Evolutionary conservation across 306 rosid species (phyloP), one percentile per base, ranked within the genome.

Genomic region (Trifolium repens): DNA sequence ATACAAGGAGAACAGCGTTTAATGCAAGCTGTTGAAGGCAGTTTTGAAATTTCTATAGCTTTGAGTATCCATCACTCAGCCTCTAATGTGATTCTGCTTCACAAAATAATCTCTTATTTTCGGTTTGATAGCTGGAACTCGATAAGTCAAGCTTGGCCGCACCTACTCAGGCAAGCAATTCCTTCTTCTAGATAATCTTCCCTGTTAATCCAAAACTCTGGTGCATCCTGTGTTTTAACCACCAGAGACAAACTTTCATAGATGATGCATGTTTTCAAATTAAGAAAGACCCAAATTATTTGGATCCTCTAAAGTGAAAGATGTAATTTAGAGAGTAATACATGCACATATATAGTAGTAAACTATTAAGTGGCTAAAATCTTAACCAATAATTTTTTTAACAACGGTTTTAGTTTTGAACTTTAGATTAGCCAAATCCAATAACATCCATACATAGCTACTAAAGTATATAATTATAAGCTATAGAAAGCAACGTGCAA

Each of bases 111-210:
- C 54, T 59, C 67, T 47, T 49, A 44, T 69, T 26, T 67, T 71
- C 80, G 11, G 75, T 37, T 52, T 5, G 67, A 71, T 71, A 75
- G 74, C 67, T 13, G 22, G 85, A 86, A 64, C 77, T 77, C 75
- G 26, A 35, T 72, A 84, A 78, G 84, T 94, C 91, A 94, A 64
- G 96, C 97, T 80, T 86, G 93, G 69, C 98, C 96, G 78, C 92
- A 92, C 83, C 86, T 96, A 83, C 88, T 90, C 15, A 92, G 84
- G 79, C 98, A 92, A 82, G 90, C 90, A 80, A 90, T 11, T 40
- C 99, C 99, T 82, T 94, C 99, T 90, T 96, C 99, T 73, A 81
- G 96, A 89, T 96, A 96, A 83, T 96, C 97, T 79, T 92, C 99
- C 81, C 92, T 86, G 86, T 92, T 92, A 68, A 96, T 92, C 99